phyloP scores from a whole-genome alignment of 2,329 filamentous ascomycete species.

The Didymella lethalis region DNA sequence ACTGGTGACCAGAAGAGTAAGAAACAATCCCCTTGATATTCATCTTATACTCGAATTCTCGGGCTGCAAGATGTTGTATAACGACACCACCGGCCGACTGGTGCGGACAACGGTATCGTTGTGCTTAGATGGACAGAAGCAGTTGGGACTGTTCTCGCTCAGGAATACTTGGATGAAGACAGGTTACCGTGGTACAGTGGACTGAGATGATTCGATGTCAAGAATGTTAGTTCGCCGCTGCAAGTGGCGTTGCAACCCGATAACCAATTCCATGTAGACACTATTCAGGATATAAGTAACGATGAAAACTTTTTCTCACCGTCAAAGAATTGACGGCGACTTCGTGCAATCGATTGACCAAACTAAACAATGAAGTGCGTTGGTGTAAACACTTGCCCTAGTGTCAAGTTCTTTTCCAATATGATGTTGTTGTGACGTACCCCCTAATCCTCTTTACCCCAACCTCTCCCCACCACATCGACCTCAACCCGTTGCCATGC shows the following conservation, averaged over 20 bases:
- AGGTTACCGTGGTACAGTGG: not conserved
- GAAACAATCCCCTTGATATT: not conserved
- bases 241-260: not conserved
- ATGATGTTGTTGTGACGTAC: constrained; percentile 16
- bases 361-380: not conserved
- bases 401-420: not conserved
- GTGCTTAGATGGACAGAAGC: not conserved
- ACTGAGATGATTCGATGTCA: not conserved
- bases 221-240: not conserved
- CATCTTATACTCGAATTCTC: not conserved
- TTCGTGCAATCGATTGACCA: not conserved
- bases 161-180: too few relatives aligned
- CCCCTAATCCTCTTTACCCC: not conserved
- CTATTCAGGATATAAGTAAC: not conserved
- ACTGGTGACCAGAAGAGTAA: not conserved
- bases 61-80: not conserved
- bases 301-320: not conserved
- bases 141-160: not conserved
- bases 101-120: not conserved
- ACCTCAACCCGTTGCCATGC: not conserved
- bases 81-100: not conserved
- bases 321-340: not conserved
- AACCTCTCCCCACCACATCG: not conserved
- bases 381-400: not conserved
- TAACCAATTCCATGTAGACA: not conserved